phyloP scores from a whole-genome alignment of 164 flowering plant species.

The Magnolia changhungtana region DNA sequence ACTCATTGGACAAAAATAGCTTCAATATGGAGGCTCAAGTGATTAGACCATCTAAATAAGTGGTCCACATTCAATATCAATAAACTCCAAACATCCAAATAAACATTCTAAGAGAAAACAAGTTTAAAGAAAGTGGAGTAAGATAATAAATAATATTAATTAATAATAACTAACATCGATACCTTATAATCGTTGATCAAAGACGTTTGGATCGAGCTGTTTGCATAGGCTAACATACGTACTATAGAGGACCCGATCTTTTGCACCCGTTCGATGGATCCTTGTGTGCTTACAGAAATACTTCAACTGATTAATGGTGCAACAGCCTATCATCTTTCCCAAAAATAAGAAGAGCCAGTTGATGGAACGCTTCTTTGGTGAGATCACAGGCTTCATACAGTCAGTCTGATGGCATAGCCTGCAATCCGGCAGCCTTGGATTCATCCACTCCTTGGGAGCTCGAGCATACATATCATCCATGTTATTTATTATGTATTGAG shows the following conservation, averaged over 20 bases:
- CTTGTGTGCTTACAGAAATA: constrained; percentile 43
- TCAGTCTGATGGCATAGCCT: constrained; percentile 35
- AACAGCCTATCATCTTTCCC: constrained; percentile 41
- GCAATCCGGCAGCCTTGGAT: constrained; percentile 42
- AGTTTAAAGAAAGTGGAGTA: neutral
- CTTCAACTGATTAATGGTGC: constrained; percentile 34
- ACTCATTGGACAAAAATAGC: no score
- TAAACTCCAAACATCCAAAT: no score
- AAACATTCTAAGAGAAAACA: neutral
- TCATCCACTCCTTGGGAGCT: constrained; percentile 54
- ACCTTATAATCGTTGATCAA: neutral
- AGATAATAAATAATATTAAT: neutral
- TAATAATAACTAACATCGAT: neutral
- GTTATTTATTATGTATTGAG: constrained; percentile 13
- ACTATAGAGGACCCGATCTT: constrained; percentile 39
- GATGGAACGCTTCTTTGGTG: constrained; percentile 40
- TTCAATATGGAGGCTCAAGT: no score
- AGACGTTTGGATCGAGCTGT: constrained; percentile 28
- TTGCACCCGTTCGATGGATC: constrained; percentile 47
- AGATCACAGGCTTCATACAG: constrained; percentile 41
- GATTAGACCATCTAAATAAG: no score
- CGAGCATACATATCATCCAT: constrained; percentile 36
- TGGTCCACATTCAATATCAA: no score
- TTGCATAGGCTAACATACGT: constrained; percentile 35
- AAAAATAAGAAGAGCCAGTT: constrained; percentile 53